Percentiles rank a stretch among this genome's conserved stretches.
Conservation (phyloP, 768 basidiomycete genomes). For the Tephrocybe sp. region DNA sequence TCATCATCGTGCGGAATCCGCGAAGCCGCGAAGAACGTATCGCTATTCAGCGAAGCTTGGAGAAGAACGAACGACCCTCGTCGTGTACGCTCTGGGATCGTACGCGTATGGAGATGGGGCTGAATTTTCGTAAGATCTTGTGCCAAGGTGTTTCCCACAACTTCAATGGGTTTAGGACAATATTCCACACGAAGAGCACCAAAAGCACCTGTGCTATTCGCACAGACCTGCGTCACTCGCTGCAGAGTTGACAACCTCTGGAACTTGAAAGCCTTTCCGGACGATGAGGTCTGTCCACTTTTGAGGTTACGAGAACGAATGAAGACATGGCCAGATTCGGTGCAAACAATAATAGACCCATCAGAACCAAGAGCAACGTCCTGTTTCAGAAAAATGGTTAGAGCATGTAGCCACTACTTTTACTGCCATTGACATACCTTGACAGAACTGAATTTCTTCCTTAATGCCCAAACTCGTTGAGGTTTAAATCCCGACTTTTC, state of each 20-base stretch:
- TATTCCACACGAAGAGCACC: conserved; percentile 82
- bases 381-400: conserved; percentile 30
- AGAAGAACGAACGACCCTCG: neutral
- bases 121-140: conserved; percentile 67
- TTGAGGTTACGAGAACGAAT: conserved; percentile 64
- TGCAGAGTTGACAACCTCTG: conserved; percentile 80
- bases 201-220: conserved; percentile 86
- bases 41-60: neutral
- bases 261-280: conserved; percentile 68
- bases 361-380: conserved; percentile 90
- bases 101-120: conserved; percentile 51
- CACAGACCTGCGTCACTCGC: conserved; percentile 80
- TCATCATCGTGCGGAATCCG: conserved; percentile 26
- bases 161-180: conserved; percentile 49
- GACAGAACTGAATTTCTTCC: conserved; percentile 85
- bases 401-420: neutral
- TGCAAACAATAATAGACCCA: conserved; percentile 88
- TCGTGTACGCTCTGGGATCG: neutral
- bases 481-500: conserved; percentile 60
- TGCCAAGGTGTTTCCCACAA: conserved; percentile 56
- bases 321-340: conserved; percentile 93
- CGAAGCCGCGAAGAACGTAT: neutral
- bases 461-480: conserved; percentile 87
- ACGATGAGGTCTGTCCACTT: conserved; percentile 22
- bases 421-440: conserved; percentile 48